phyloP scores from a whole-genome alignment of 2,329 filamentous ascomycete species.

The Aspergillus ruber region DNA sequence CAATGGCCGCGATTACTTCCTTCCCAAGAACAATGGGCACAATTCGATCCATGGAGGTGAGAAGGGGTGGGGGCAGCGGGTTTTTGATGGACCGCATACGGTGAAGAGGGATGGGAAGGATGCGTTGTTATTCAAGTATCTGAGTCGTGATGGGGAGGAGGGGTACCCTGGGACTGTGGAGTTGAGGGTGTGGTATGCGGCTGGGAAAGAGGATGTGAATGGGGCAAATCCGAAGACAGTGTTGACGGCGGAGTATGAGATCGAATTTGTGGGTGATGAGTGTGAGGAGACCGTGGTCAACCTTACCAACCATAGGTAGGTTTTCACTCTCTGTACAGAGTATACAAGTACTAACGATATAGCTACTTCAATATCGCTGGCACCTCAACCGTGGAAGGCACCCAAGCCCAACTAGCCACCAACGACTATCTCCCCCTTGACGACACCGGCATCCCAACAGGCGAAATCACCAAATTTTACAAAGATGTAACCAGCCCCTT shows the following conservation, averaged over 20 bases:
- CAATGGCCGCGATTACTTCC: constrained; percentile 63
- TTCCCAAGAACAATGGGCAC: constrained; percentile 68
- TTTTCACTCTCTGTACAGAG: no score
- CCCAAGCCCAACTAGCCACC: constrained; percentile 53
- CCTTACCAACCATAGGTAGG: constrained; percentile 96
- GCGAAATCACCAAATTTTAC: constrained; percentile 57
- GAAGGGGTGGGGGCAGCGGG: constrained; percentile 55
- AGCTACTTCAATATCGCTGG: constrained; percentile 64
- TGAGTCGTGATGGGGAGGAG: constrained; percentile 76
- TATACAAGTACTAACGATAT: no score
- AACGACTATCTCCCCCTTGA: constrained; percentile 68
- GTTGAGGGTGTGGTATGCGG: constrained; percentile 69
- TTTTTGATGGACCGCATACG: constrained; percentile 48
- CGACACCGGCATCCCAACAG: constrained; percentile 65
- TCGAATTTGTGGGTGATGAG: constrained; percentile 65
- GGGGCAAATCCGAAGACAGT: constrained; percentile 60
- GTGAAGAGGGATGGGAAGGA: constrained; percentile 55
- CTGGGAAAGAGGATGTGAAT: constrained; percentile 58
- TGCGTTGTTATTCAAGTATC: constrained; percentile 58
- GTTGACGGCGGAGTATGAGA: constrained; percentile 84
- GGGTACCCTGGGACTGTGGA: constrained; percentile 84
- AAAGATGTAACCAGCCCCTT: constrained; percentile 62
- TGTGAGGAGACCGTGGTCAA: constrained; percentile 87
- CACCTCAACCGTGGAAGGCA: constrained; percentile 55
- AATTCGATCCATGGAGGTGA: constrained; percentile 70